phyloP scores from a whole-genome alignment of 768 basidiomycete genomes.

The Tricholoma bakamatsutake region DNA sequence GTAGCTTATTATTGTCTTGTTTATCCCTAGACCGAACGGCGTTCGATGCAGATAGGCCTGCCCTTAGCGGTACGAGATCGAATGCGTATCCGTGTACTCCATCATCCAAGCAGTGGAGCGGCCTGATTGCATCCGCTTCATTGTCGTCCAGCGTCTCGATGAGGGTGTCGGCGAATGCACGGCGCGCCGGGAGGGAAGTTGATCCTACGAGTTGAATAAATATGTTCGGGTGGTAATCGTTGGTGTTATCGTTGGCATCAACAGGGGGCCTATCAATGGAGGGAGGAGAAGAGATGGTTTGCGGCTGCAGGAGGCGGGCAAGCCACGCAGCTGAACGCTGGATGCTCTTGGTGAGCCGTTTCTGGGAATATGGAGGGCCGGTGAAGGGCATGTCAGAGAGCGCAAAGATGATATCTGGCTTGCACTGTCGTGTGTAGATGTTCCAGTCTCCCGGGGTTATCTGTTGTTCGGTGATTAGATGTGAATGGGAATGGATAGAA shows the following conservation, averaged over 20 bases:
- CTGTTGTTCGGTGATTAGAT: slow-evolving; percentile 25
- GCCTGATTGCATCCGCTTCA: slow-evolving; percentile 47
- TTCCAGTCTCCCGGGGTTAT: slow-evolving; percentile 53
- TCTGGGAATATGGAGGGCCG: slow-evolving; percentile 64
- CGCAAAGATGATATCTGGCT: slow-evolving; percentile 68
- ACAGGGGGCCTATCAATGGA: slow-evolving; percentile 34
- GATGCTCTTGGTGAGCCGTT: slow-evolving; percentile 69
- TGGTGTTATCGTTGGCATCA: background rate
- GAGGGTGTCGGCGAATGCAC: slow-evolving; percentile 55
- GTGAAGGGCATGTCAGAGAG: slow-evolving; percentile 69
- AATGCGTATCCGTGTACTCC: slow-evolving; percentile 66
- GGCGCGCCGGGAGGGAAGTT: slow-evolving; percentile 47
- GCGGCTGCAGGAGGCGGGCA: slow-evolving; percentile 38
- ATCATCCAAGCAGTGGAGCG: slow-evolving; percentile 55
- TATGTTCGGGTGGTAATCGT: background rate
- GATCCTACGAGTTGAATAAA: slow-evolving; percentile 71
- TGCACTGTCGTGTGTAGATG: slow-evolving; percentile 41
- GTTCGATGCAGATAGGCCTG: slow-evolving; percentile 22
- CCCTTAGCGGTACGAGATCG: slow-evolving; percentile 51
- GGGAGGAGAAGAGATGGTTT: slow-evolving; percentile 2
- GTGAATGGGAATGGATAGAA: background rate
- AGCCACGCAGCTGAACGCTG: slow-evolving; percentile 68
- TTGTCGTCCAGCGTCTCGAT: slow-evolving; percentile 49
- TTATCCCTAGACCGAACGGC: background rate
- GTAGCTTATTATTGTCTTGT: background rate